Conservation (phyloP, 148 eudicot species). For the Pouteria glomerata region DNA sequence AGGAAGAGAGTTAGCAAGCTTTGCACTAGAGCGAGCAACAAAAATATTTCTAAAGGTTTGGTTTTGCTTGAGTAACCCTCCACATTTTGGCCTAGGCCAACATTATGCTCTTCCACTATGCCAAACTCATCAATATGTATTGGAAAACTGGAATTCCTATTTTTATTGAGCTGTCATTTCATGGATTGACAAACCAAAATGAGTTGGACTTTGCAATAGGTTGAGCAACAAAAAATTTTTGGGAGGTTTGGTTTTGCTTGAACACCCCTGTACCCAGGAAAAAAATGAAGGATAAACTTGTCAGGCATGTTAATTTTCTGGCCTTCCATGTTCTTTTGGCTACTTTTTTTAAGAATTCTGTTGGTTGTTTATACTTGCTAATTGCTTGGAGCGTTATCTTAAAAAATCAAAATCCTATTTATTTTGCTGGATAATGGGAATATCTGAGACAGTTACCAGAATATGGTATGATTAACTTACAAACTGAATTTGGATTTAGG, state of each 20-base stretch:
- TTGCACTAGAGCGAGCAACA: constrained; percentile 73
- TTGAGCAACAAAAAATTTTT: too few species aligned
- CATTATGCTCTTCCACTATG: too few species aligned
- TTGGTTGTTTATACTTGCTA: background rate
- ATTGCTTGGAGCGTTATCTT: background rate
- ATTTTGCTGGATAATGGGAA: background rate
- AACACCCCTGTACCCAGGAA: too few species aligned
- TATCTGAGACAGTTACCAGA: background rate
- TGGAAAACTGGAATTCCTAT: too few species aligned
- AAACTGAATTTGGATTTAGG: background rate
- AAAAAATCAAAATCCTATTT: too few species aligned
- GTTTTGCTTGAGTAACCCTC: background rate
- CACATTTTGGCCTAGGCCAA: too few species aligned
- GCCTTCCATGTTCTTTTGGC: background rate
- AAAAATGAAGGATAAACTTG: constrained; percentile 7
- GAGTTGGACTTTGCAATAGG: too few species aligned
- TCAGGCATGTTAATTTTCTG: background rate
- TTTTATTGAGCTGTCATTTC: too few species aligned
- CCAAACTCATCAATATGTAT: too few species aligned
- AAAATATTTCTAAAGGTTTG: constrained; percentile 64
- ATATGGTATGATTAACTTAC: background rate
- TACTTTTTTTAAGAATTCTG: background rate
- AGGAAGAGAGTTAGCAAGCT: constrained; percentile 69
- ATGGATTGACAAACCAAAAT: too few species aligned
- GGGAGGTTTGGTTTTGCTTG: too few species aligned